phyloP scores from a whole-genome alignment of 2,329 filamentous ascomycete genomes.

The Cryphonectria nitschkei region DNA sequence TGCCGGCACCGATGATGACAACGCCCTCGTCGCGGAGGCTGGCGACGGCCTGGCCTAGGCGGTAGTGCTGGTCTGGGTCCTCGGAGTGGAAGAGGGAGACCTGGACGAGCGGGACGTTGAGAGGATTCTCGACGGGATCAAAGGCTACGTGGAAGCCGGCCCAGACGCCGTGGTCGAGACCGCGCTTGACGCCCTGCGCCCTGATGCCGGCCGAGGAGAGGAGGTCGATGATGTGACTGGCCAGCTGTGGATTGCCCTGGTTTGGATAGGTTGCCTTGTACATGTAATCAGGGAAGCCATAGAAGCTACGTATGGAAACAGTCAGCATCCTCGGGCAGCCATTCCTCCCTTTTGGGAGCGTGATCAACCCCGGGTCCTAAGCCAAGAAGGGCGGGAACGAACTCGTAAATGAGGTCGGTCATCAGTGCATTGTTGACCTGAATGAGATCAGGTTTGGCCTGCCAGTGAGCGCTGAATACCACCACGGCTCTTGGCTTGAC shows the following conservation, averaged over 20 bases:
- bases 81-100: constrained; percentile 70
- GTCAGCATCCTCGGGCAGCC: constrained; percentile 29
- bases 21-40: constrained; percentile 69
- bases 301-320: constrained; percentile 50
- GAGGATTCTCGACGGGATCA: constrained; percentile 61
- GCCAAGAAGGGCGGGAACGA: not conserved
- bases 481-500: constrained; percentile 74
- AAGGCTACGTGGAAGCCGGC: constrained; percentile 69
- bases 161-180: constrained; percentile 78
- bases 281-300: constrained; percentile 71
- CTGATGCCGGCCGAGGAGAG: constrained; percentile 62
- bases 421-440: constrained; percentile 67
- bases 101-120: constrained; percentile 71
- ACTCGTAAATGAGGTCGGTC: constrained; percentile 71
- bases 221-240: constrained; percentile 58
- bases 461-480: constrained; percentile 80
- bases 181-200: constrained; percentile 62
- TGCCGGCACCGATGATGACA: constrained; percentile 71
- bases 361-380: too few species aligned
- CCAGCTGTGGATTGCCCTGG: constrained; percentile 62
- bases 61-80: constrained; percentile 67
- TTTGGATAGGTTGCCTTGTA: constrained; percentile 71
- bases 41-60: constrained; percentile 67
- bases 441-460: constrained; percentile 58
- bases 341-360: too few species aligned